These are phyloP conservation scores for Claviceps quebecensis DNA, from an alignment of 2,329 filamentous ascomycete genomes.

Conservation along the genomic window DNA sequence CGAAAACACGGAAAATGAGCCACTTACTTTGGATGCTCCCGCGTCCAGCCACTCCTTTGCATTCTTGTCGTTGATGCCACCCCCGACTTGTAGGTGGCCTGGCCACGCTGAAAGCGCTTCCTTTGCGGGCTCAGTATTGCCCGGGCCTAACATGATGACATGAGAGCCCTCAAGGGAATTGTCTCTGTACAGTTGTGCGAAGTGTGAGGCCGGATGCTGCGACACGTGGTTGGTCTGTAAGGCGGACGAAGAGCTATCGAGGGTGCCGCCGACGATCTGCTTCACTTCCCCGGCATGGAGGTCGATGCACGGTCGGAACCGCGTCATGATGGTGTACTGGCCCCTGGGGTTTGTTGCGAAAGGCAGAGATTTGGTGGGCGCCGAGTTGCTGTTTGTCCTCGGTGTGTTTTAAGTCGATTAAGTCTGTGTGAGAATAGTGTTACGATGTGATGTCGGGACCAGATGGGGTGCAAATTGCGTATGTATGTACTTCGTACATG, in stretches of 20 bases:
- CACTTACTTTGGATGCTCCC: slow-evolving; percentile 70
- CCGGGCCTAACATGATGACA: slow-evolving; percentile 90
- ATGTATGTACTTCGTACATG: too few species aligned
- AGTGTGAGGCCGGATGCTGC: slow-evolving; percentile 65
- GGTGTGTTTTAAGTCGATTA: not conserved
- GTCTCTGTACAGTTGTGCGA: slow-evolving; percentile 67
- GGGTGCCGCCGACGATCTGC: slow-evolving; percentile 92
- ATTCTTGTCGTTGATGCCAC: slow-evolving; percentile 81
- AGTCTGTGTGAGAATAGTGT: too few species aligned
- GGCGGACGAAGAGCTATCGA: slow-evolving; percentile 50
- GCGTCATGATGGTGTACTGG: slow-evolving; percentile 54
- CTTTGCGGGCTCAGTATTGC: slow-evolving; percentile 66
- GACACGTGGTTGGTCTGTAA: slow-evolving; percentile 92
- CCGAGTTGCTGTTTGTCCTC: not conserved
- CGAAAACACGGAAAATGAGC: not conserved
- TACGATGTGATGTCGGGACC: too few species aligned
- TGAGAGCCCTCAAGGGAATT: slow-evolving; percentile 66
- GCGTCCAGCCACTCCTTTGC: slow-evolving; percentile 73
- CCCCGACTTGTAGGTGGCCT: slow-evolving; percentile 71
- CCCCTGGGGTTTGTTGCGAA: not conserved
- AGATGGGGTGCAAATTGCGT: too few species aligned
- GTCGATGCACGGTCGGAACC: slow-evolving; percentile 92
- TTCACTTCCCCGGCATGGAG: slow-evolving; percentile 95
- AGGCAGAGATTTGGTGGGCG: not conserved
- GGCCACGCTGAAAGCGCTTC: slow-evolving; percentile 72